A percentile compares a stretch with the other conserved stretches of the same genome.
These are phyloP conservation scores for Trichomonas vaginalis DNA, from an alignment of 208 protist genomes.

Conservation along the genomic window DNA sequence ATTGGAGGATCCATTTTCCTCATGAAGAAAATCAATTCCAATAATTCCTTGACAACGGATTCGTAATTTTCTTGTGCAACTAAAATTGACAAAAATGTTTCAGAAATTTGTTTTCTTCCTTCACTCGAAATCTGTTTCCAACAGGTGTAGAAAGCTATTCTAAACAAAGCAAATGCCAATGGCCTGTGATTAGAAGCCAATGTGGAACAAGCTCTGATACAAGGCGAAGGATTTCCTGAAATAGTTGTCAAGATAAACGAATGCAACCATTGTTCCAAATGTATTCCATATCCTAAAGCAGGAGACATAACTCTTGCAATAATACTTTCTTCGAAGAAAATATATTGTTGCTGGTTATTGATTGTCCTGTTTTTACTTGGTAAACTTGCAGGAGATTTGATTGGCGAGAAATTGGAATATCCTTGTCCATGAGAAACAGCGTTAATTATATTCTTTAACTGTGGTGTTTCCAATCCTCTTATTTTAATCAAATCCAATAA, in stretches of 20 bases:
- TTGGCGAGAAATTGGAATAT: not conserved
- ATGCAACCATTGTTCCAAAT: not conserved
- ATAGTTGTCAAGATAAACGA: not conserved
- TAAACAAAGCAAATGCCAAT: not conserved
- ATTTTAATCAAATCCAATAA: not conserved
- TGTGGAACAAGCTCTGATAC: not conserved
- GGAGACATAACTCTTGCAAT: not conserved
- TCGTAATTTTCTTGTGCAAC: not conserved
- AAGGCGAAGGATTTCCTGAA: not conserved
- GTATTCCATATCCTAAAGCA: not conserved
- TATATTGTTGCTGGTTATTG: not conserved
- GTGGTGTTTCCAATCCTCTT: not conserved
- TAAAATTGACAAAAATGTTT: not conserved
- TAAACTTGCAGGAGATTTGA: not conserved
- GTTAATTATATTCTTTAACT: not conserved
- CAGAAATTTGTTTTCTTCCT: not conserved
- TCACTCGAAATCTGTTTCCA: not conserved
- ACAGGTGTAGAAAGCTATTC: not conserved
- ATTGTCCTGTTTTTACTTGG: not conserved
- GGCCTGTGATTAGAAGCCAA: not conserved
- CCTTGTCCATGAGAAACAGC: not conserved
- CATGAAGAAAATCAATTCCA: not conserved
- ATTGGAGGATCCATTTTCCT: not conserved
- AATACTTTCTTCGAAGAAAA: not conserved
- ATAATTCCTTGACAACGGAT: not conserved